A percentile compares a stretch with the other conserved stretches of the same genome.
phyloP scores from a whole-genome alignment of 768 basidiomycete species.

The Tylopilus subfusipes region DNA sequence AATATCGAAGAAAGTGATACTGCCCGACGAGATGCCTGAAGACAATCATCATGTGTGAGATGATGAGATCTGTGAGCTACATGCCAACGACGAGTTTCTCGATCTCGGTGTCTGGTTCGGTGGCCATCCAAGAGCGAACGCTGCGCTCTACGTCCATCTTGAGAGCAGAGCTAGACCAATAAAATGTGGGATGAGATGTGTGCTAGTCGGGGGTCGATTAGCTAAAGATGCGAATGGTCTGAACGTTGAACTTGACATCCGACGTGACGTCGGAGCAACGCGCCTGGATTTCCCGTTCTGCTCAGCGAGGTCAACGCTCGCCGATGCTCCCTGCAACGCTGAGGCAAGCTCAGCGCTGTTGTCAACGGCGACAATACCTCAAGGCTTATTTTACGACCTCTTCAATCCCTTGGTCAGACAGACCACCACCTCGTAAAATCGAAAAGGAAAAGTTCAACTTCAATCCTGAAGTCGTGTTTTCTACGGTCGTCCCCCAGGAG shows the following conservation, averaged over 20 bases:
- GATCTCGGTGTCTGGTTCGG: slow-evolving; percentile 57
- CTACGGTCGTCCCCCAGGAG: slow-evolving; percentile 42
- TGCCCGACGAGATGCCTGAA: slow-evolving; percentile 52
- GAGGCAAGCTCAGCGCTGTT: slow-evolving; percentile 16
- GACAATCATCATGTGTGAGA: neutral
- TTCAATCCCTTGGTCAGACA: slow-evolving; percentile 11
- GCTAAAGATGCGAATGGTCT: neutral
- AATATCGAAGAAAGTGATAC: slow-evolving; percentile 63
- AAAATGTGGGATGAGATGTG: neutral
- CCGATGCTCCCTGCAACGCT: slow-evolving; percentile 24
- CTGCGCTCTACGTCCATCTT: slow-evolving; percentile 50
- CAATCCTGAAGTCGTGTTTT: slow-evolving; percentile 58
- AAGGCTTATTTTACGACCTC: slow-evolving; percentile 27
- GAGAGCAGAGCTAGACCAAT: neutral
- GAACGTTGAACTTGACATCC: neutral
- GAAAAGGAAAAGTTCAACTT: slow-evolving; percentile 72
- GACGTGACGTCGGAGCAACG: neutral
- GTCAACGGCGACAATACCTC: slow-evolving; percentile 20
- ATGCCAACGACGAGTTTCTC: slow-evolving; percentile 57
- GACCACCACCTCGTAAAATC: slow-evolving; percentile 7
- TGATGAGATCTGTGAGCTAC: slow-evolving; percentile 16
- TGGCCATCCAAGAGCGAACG: slow-evolving; percentile 71
- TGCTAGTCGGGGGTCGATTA: slow-evolving; percentile 5
- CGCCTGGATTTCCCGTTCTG: slow-evolving; percentile 6
- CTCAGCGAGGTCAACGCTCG: neutral